Percentiles rank a stretch among this genome's conserved stretches.
phyloP scores from a whole-genome alignment of 202 grass and related monocot species.

The Setaria viridis region DNA sequence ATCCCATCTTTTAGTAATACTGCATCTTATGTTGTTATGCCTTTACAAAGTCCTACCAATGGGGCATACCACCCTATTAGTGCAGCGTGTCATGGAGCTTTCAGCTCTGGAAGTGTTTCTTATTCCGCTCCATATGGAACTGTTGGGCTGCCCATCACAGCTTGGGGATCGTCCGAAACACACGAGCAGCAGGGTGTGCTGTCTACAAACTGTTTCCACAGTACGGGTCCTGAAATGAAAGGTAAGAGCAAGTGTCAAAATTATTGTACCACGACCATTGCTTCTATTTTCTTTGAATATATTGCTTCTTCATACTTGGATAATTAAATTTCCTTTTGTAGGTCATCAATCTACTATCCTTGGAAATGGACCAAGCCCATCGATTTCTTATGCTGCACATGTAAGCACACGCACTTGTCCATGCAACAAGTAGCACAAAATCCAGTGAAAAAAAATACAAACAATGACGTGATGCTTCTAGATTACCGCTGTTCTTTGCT shows the following conservation, averaged over 20 bases:
- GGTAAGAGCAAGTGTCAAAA: conserved; percentile 23
- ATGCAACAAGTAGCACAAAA: neutral
- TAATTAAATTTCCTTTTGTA: conserved; percentile 39
- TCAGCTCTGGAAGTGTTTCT: conserved; percentile 39
- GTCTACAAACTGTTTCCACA: conserved; percentile 12
- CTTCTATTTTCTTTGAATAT: conserved; percentile 22
- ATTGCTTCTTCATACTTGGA: conserved; percentile 24
- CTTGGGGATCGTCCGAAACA: conserved; percentile 2
- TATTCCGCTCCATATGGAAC: conserved; percentile 50
- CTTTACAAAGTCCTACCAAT: conserved; percentile 98
- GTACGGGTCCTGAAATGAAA: conserved; percentile 34
- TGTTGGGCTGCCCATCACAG: neutral
- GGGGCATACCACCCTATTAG: conserved; percentile 56
- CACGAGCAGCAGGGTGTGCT: conserved; percentile 31
- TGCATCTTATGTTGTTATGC: conserved; percentile 88
- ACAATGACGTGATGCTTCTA: neutral
- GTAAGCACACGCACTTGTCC: conserved; percentile 43
- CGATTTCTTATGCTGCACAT: conserved; percentile 39
- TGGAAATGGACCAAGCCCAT: conserved; percentile 39
- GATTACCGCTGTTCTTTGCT: neutral
- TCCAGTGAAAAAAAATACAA: conserved; percentile 7
- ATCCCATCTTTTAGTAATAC: conserved; percentile 67
- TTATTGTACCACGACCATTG: neutral
- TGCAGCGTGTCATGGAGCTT: conserved; percentile 60
- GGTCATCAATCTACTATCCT: conserved; percentile 43